Evolutionary conservation across 2,329 filamentous ascomycete species (phyloP).

Genomic region (Pseudofabraea citricarpa): DNA sequence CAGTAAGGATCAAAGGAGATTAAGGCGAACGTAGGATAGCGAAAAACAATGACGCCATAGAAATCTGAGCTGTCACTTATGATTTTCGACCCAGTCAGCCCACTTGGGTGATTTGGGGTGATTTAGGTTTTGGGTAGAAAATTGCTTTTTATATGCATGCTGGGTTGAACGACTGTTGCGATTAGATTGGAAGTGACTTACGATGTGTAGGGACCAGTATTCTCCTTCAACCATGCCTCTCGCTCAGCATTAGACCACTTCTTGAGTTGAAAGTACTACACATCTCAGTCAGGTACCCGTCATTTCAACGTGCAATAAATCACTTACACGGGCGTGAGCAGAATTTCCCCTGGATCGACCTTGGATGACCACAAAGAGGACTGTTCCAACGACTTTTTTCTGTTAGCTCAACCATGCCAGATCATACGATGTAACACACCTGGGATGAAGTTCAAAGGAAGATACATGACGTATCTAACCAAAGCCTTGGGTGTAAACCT

Average conservation of each 20-base stretch:
- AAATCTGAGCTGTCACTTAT: background rate
- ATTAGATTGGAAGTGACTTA: constrained; percentile 39
- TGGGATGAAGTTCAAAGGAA: constrained; percentile 90
- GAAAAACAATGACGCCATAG: background rate
- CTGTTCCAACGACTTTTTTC: constrained; percentile 66
- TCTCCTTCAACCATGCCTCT: constrained; percentile 63
- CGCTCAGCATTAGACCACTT: constrained; percentile 64
- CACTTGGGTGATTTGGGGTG: no score
- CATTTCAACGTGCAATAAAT: background rate
- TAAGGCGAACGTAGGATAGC: background rate
- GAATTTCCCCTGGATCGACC: constrained; percentile 37
- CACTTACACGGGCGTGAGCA: constrained; percentile 50
- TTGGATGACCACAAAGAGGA: constrained; percentile 74
- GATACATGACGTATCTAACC: constrained; percentile 63
- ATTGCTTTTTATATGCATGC: no score
- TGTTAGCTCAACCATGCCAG: background rate
- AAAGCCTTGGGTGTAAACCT: constrained; percentile 57
- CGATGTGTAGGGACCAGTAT: constrained; percentile 76
- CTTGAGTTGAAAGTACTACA: constrained; percentile 87
- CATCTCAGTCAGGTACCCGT: constrained; percentile 25
- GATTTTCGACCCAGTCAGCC: background rate
- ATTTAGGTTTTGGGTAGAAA: no score
- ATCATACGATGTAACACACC: constrained; percentile 22
- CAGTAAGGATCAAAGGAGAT: background rate
- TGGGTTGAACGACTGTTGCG: background rate